These are phyloP conservation scores for Boechera retrofracta DNA, from an alignment of 345 rosid species.

Conservation along the genomic window DNA sequence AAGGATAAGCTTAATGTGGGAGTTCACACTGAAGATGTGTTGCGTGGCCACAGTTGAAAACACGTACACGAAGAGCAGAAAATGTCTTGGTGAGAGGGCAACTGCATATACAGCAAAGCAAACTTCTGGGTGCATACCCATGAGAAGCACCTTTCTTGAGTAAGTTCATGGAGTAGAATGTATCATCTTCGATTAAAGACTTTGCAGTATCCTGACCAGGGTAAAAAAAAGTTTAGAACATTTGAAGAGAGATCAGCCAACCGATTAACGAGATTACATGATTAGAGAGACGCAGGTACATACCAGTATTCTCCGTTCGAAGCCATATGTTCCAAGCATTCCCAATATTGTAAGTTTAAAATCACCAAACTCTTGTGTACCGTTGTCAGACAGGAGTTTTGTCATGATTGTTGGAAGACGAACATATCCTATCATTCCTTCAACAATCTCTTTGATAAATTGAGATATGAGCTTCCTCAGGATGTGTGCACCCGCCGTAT, in stretches of 20 bases:
- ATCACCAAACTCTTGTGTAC: constrained; percentile 96
- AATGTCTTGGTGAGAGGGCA: constrained; percentile 70
- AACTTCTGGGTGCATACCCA: constrained; percentile 86
- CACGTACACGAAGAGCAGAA: constrained; percentile 57
- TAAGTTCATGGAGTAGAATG: constrained; percentile 81
- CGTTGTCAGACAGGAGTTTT: constrained; percentile 90
- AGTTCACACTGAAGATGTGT: constrained; percentile 87
- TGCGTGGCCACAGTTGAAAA: constrained; percentile 93
- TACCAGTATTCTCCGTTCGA: constrained; percentile 97
- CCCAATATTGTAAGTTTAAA: constrained; percentile 90
- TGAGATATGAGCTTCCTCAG: constrained; percentile 76
- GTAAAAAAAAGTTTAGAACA: not conserved
- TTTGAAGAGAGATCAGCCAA: not conserved
- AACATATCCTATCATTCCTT: constrained; percentile 97
- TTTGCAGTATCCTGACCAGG: constrained; percentile 77
- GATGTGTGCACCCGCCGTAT: constrained; percentile 52
- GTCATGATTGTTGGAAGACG: constrained; percentile 94
- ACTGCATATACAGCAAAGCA: constrained; percentile 81
- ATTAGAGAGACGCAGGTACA: not conserved
- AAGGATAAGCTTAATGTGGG: too few relatives aligned
- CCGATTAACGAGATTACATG: not conserved
- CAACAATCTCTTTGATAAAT: constrained; percentile 94
- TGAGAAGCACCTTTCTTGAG: constrained; percentile 97
- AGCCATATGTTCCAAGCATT: constrained; percentile 96
- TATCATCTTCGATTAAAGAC: constrained; percentile 92